Percentiles rank a stretch among this genome's conserved stretches.
Evolutionary conservation across 129 eudicot genomes (phyloP).

Genomic region (Saposhnikovia divaricata): DNA sequence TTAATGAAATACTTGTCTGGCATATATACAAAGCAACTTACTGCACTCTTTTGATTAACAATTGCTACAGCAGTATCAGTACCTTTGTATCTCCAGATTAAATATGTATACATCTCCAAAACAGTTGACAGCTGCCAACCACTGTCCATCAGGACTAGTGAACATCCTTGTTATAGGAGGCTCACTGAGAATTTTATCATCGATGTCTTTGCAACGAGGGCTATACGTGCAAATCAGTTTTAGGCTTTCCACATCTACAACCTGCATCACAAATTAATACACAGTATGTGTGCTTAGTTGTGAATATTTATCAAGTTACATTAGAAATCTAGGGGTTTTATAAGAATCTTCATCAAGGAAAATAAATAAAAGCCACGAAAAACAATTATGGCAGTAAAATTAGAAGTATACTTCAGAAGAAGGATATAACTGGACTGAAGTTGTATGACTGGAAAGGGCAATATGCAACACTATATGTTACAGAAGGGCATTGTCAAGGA

Average conservation of each 20-base stretch:
- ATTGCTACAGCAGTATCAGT: background rate
- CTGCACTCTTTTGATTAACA: background rate
- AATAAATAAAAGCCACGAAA: too few relatives aligned
- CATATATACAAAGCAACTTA: background rate
- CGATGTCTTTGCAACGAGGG: conserved; percentile 53
- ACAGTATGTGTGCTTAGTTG: background rate
- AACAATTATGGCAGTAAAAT: background rate
- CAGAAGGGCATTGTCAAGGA: background rate
- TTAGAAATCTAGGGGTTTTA: background rate
- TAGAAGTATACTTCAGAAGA: background rate
- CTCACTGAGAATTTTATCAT: conserved; percentile 48
- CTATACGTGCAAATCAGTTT: conserved; percentile 44
- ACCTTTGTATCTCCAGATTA: conserved; percentile 73
- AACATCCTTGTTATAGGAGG: conserved; percentile 90
- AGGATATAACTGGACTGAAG: background rate
- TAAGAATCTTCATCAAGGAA: background rate
- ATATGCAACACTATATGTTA: too few relatives aligned
- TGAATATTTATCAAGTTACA: background rate
- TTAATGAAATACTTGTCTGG: background rate
- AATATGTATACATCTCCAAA: conserved; percentile 85
- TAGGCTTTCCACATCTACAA: conserved; percentile 54
- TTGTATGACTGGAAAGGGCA: background rate
- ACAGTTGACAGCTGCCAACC: conserved; percentile 92
- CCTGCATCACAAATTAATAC: conserved; percentile 29
- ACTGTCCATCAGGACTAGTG: conserved; percentile 78